These are phyloP conservation scores for Stephania japonica DNA, from an alignment of 164 flowering plant genomes.

Conservation along the genomic window DNA sequence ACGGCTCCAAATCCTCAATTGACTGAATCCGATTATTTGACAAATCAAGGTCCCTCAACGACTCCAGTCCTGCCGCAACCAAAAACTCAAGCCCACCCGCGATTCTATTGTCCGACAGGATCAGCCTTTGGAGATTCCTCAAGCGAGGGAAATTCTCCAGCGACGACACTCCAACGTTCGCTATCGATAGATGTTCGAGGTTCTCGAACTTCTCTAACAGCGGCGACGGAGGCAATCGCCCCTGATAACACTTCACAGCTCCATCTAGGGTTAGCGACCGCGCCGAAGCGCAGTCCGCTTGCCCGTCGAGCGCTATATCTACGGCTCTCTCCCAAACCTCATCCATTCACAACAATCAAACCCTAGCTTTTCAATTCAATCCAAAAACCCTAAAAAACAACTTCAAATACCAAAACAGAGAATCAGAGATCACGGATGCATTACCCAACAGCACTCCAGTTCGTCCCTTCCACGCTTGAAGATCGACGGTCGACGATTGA, in stretches of 20 bases:
- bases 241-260: constrained; percentile 80
- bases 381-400: background rate
- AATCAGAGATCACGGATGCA: background rate
- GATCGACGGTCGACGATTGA: too few relatives aligned
- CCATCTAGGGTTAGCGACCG: constrained; percentile 78
- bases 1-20: constrained; percentile 73
- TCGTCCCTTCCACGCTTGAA: too few relatives aligned
- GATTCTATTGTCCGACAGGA: constrained; percentile 77
- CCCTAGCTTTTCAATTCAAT: constrained; percentile 20
- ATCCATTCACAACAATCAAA: constrained; percentile 45
- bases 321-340: constrained; percentile 96
- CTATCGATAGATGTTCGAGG: constrained; percentile 79
- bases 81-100: constrained; percentile 75
- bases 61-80: constrained; percentile 67
- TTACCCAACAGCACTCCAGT: too few relatives aligned
- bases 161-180: constrained; percentile 74
- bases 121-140: constrained; percentile 59
- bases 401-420: too few relatives aligned
- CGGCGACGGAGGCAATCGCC: constrained; percentile 64
- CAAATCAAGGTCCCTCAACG: constrained; percentile 75
- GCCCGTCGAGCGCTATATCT: constrained; percentile 81
- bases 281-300: constrained; percentile 38
- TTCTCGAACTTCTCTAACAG: constrained; percentile 61
- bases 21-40: constrained; percentile 80
- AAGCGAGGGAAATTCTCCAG: constrained; percentile 81